These are phyloP conservation scores for Xylariaceae sp. DNA, from an alignment of 2,329 filamentous ascomycete species.

Conservation along the genomic window DNA sequence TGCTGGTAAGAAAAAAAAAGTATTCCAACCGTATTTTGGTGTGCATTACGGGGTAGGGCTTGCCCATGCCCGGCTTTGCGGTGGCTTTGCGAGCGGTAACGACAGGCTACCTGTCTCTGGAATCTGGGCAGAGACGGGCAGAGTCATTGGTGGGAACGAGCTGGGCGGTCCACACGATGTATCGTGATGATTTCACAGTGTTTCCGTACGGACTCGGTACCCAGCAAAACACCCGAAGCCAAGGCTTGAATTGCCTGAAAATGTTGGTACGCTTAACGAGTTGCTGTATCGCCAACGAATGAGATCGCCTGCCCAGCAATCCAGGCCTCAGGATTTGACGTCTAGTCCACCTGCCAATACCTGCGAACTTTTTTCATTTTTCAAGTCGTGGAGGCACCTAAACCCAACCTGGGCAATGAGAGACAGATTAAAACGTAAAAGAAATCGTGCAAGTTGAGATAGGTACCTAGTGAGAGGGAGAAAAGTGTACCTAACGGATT, in stretches of 20 bases:
- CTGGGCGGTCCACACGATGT: not conserved
- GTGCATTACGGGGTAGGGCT: too few relatives aligned
- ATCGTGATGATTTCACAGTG: not conserved
- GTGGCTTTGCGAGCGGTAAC: not conserved
- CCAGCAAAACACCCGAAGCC: constrained; percentile 9
- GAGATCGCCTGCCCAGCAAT: constrained; percentile 4
- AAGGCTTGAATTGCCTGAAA: constrained; percentile 13
- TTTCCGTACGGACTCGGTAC: not conserved
- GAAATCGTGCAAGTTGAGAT: too few relatives aligned
- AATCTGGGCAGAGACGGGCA: not conserved
- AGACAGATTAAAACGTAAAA: too few relatives aligned
- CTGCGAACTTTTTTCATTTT: too few relatives aligned
- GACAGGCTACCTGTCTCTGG: not conserved
- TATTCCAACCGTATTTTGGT: too few relatives aligned
- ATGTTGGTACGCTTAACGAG: constrained; percentile 7
- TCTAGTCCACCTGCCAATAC: too few relatives aligned
- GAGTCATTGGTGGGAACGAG: not conserved
- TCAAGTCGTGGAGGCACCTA: too few relatives aligned
- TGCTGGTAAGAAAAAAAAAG: too few relatives aligned
- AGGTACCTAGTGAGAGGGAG: too few relatives aligned
- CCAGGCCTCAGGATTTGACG: constrained; percentile 4
- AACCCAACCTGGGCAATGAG: too few relatives aligned
- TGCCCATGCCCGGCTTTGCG: not conserved
- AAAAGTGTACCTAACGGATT: too few relatives aligned
- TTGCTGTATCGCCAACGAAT: constrained; percentile 7